A percentile compares a stretch with the other conserved stretches of the same genome.
Evolutionary conservation across 371 early-diverging fungal species (phyloP).

Genomic region (Mortierella sp.): DNA sequence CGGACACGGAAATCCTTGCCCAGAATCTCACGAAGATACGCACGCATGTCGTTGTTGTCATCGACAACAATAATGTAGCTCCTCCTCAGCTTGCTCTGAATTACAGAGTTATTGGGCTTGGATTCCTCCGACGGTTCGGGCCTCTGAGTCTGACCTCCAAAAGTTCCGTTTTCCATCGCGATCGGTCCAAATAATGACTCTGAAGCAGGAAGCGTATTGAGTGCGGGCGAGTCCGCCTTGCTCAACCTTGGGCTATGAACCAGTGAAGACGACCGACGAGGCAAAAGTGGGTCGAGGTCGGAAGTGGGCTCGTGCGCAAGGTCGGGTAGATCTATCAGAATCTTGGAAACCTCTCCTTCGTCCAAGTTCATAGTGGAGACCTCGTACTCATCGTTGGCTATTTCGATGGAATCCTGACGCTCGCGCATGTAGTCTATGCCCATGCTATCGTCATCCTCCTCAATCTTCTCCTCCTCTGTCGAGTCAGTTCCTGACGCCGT

Average conservation of each 20-base stretch:
- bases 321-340: slow-evolving; percentile 35
- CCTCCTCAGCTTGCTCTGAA: slow-evolving; percentile 17
- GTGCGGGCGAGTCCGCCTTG: not conserved
- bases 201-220: not conserved
- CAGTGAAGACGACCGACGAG: slow-evolving; percentile 12
- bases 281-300: not conserved
- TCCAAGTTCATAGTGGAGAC: slow-evolving; percentile 35
- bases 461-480: slow-evolving; percentile 48
- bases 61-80: slow-evolving; percentile 62
- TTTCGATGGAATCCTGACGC: slow-evolving; percentile 18
- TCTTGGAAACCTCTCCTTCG: slow-evolving; percentile 40
- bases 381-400: slow-evolving; percentile 28
- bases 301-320: slow-evolving; percentile 8
- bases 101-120: not conserved
- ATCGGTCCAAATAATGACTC: slow-evolving; percentile 8
- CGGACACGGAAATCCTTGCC: slow-evolving; percentile 59
- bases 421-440: slow-evolving; percentile 26
- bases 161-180: slow-evolving; percentile 8
- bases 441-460: slow-evolving; percentile 26
- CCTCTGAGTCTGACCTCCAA: slow-evolving; percentile 14
- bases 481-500: slow-evolving; percentile 52
- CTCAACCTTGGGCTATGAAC: slow-evolving; percentile 12
- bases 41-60: slow-evolving; percentile 68
- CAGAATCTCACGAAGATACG: slow-evolving; percentile 59
- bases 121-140: not conserved